phyloP scores from a whole-genome alignment of 768 basidiomycete species.

The Dentipellis fragilis region DNA sequence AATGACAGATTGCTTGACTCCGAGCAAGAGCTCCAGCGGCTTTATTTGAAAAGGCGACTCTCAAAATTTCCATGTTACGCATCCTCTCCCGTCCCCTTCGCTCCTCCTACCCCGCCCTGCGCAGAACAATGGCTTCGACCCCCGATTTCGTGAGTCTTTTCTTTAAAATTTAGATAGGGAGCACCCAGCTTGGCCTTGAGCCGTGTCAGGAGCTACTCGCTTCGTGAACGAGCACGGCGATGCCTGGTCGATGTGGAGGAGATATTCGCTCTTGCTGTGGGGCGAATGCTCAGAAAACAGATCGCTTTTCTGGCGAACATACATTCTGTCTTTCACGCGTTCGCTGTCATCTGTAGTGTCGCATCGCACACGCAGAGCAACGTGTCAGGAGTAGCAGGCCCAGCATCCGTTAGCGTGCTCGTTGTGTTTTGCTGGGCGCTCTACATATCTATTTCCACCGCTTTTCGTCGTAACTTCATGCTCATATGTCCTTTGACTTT shows the following conservation, averaged over 20 bases:
- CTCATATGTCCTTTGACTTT: not conserved
- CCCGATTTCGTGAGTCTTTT: conserved; percentile 12
- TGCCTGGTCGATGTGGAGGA: not conserved
- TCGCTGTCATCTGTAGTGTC: not conserved
- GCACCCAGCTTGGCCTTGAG: not conserved
- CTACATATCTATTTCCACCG: not conserved
- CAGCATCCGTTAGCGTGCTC: not conserved
- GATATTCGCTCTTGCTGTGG: not conserved
- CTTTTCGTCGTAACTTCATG: not conserved
- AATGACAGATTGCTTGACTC: not conserved
- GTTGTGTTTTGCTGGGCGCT: not conserved
- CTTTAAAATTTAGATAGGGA: not conserved
- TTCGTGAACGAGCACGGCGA: not conserved
- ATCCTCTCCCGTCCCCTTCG: conserved; percentile 22
- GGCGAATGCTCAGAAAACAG: not conserved
- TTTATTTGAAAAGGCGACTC: not conserved
- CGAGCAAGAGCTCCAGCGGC: not conserved
- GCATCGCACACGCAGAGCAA: not conserved
- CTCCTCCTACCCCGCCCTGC: conserved; percentile 1
- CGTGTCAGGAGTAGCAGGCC: not conserved
- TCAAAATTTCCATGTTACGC: conserved; percentile 20
- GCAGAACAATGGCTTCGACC: conserved; percentile 9
- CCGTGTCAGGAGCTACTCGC: not conserved
- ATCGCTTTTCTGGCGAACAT: not conserved
- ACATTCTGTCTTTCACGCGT: not conserved